Evolutionary conservation across 2,329 filamentous ascomycete genomes (phyloP).

Genomic region (Trichoderma semiorbis): DNA sequence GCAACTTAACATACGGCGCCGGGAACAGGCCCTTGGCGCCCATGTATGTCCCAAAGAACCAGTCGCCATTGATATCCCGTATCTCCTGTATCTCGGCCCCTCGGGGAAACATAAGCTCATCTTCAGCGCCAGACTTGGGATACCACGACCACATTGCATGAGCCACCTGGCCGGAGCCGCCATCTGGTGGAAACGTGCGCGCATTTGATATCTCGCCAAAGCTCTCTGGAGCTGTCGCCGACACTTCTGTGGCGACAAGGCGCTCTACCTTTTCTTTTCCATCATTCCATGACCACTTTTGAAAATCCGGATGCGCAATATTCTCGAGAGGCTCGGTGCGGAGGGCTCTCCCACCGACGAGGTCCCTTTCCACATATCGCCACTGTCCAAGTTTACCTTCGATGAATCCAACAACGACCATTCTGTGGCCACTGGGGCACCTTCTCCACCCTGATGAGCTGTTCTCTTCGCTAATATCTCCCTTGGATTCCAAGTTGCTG

Average conservation of each 20-base stretch:
- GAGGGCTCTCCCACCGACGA: slow-evolving; percentile 73
- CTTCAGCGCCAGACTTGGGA: slow-evolving; percentile 58
- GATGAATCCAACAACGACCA: slow-evolving; percentile 75
- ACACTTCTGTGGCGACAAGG: slow-evolving; percentile 51
- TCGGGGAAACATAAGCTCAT: slow-evolving; percentile 81
- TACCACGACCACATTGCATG: slow-evolving; percentile 75
- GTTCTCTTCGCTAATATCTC: slow-evolving; percentile 69
- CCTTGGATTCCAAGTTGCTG: slow-evolving; percentile 57
- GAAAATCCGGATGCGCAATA: slow-evolving; percentile 36
- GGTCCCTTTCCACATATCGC: slow-evolving; percentile 64
- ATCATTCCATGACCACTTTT: slow-evolving; percentile 52
- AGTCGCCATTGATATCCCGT: slow-evolving; percentile 86
- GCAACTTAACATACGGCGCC: slow-evolving; percentile 64
- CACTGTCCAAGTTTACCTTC: slow-evolving; percentile 64
- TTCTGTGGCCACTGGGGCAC: slow-evolving; percentile 76
- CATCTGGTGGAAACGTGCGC: slow-evolving; percentile 65
- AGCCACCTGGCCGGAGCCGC: slow-evolving; percentile 63
- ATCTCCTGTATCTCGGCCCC: slow-evolving; percentile 80
- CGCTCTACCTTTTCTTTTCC: slow-evolving; percentile 40
- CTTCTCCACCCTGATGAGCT: slow-evolving; percentile 79
- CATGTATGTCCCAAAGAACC: slow-evolving; percentile 85
- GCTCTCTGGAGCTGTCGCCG: slow-evolving; percentile 39
- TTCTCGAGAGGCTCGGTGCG: slow-evolving; percentile 52
- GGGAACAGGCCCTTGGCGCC: slow-evolving; percentile 78
- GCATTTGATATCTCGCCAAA: slow-evolving; percentile 28